Percentiles rank a stretch among this genome's conserved stretches.
These are phyloP conservation scores for Candida nanaspora DNA, from an alignment of 805 yeast genomes.

Conservation along the genomic window DNA sequence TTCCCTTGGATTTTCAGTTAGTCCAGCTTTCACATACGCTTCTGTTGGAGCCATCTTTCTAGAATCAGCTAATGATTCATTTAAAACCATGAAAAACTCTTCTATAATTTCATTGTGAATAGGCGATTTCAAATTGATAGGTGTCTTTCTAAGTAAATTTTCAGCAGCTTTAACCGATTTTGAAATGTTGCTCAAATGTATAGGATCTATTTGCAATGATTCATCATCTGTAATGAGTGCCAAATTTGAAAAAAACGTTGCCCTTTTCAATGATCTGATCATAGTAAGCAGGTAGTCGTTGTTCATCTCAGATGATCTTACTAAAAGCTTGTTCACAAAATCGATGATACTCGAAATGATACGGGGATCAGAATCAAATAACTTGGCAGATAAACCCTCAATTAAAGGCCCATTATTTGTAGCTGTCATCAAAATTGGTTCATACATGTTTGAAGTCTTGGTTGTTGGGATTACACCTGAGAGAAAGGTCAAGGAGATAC, in stretches of 20 bases:
- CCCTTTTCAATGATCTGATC: slow-evolving; percentile 39
- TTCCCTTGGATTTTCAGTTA: slow-evolving; percentile 35
- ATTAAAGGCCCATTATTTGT: slow-evolving; percentile 32
- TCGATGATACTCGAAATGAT: slow-evolving; percentile 36
- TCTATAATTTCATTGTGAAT: slow-evolving; percentile 34
- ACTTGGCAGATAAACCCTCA: slow-evolving; percentile 33
- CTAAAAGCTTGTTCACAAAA: slow-evolving; percentile 37
- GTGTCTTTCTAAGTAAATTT: slow-evolving; percentile 26
- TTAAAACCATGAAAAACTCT: slow-evolving; percentile 32
- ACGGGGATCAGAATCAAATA: slow-evolving; percentile 37
- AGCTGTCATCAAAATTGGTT: slow-evolving; percentile 17
- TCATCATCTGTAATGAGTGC: slow-evolving; percentile 33
- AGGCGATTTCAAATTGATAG: slow-evolving; percentile 30
- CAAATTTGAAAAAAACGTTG: slow-evolving; percentile 37
- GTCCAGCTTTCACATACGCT: slow-evolving; percentile 40
- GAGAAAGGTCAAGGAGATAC: slow-evolving; percentile 29
- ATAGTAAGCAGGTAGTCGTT: slow-evolving; percentile 36
- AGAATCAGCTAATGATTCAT: slow-evolving; percentile 28
- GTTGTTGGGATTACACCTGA: slow-evolving; percentile 36
- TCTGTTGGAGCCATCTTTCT: slow-evolving; percentile 35
- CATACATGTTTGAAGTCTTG: slow-evolving; percentile 22
- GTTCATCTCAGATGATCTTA: slow-evolving; percentile 33
- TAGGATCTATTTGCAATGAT: slow-evolving; percentile 9
- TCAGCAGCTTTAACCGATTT: slow-evolving; percentile 29
- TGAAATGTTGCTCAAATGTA: slow-evolving; percentile 7